phyloP scores from a whole-genome alignment of 306 rosid genomes.

The Biancaea sappan region DNA sequence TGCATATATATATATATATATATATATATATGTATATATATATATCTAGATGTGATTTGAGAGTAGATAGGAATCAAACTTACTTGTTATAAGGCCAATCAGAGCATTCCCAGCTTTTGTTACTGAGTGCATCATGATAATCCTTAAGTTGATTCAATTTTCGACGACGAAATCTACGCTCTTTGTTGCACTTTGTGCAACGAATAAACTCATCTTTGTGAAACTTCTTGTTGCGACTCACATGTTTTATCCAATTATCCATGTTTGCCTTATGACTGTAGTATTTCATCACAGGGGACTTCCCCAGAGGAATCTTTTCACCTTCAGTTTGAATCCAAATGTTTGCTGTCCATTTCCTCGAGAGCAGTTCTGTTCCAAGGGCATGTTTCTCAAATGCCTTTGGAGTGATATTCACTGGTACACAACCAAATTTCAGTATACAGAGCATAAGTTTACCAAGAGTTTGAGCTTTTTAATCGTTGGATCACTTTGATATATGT shows the following conservation, averaged over 20 bases:
- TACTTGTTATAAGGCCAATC: conserved; percentile 40
- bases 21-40: too few relatives aligned
- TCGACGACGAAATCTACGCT: conserved; percentile 46
- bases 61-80: conserved; percentile 4
- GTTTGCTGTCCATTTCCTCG: conserved; percentile 43
- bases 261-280: conserved; percentile 49
- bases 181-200: conserved; percentile 40
- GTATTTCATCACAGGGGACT: conserved; percentile 37
- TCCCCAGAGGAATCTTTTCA: conserved; percentile 36
- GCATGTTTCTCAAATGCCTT: conserved; percentile 52
- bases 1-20: too few relatives aligned
- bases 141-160: conserved; percentile 1
- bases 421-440: neutral
- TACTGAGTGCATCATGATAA: conserved; percentile 40
- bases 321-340: conserved; percentile 42
- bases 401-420: conserved; percentile 39
- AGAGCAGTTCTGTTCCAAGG: neutral
- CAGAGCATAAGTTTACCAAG: too few relatives aligned
- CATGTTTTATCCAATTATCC: conserved; percentile 5
- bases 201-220: conserved; percentile 51
- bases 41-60: neutral
- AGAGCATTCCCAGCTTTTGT: conserved; percentile 45
- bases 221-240: conserved; percentile 22
- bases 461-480: too few relatives aligned
- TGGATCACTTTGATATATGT: too few relatives aligned